Conservation (phyloP, 163 green algal genomes). For the Chlamydomonas reinhardtii region DNA sequence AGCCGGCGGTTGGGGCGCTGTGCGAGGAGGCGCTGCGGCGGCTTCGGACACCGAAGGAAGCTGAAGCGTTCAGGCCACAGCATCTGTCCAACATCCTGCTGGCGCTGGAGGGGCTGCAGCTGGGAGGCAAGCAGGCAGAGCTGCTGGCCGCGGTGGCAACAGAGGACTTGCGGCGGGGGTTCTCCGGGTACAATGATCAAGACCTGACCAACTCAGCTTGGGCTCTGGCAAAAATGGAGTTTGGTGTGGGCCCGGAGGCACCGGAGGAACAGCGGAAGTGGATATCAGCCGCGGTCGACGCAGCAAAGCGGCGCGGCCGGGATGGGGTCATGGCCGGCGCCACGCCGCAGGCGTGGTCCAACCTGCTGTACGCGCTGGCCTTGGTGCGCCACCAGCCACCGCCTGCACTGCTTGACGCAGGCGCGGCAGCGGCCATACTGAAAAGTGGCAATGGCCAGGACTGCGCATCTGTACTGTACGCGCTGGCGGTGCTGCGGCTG, state of each 20-base stretch:
- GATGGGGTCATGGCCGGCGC: background rate
- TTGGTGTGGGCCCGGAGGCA: too few relatives aligned
- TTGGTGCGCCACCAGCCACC: background rate
- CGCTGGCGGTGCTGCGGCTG: background rate
- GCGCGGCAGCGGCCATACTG: background rate
- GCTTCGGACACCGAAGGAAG: background rate
- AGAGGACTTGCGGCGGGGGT: background rate
- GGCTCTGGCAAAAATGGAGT: background rate
- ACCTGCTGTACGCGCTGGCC: conserved; percentile 10
- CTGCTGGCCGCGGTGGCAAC: background rate
- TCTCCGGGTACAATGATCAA: background rate
- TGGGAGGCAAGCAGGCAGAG: too few relatives aligned
- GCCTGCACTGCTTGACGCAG: background rate
- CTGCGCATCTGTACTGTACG: background rate
- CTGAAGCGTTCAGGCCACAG: background rate
- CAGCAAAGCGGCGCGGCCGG: background rate
- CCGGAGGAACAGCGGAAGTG: background rate
- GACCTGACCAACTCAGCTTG: background rate
- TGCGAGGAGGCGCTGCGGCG: background rate
- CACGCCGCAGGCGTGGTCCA: background rate
- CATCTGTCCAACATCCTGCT: background rate
- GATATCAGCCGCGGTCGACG: background rate
- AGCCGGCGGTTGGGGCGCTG: background rate
- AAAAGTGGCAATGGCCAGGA: background rate
- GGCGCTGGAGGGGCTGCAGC: background rate